Conservation (phyloP, 2,329 filamentous ascomycete species). For the Eutypella sp. region DNA sequence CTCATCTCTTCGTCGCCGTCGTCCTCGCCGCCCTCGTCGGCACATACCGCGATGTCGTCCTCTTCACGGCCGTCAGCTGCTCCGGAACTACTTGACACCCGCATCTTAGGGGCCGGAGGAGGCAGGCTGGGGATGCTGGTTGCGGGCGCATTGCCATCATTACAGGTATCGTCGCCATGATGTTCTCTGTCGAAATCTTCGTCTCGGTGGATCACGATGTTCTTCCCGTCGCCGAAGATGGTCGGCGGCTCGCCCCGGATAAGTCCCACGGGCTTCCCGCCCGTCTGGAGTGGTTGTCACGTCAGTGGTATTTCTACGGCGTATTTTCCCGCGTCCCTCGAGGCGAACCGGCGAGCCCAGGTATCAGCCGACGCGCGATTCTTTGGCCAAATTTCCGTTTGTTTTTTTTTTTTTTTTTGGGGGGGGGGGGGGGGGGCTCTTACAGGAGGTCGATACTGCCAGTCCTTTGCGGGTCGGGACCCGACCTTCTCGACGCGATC, state of each 20-base stretch:
- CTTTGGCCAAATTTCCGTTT: too few species aligned
- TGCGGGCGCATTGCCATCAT: too few species aligned
- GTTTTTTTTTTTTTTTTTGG: background rate
- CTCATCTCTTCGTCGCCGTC: background rate
- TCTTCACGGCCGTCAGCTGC: too few species aligned
- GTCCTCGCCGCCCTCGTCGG: background rate
- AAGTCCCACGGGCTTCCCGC: conserved; percentile 25
- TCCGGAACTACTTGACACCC: too few species aligned
- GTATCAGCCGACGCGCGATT: too few species aligned
- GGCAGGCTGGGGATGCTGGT: too few species aligned
- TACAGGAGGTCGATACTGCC: conserved; percentile 45
- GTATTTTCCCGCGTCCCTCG: too few species aligned
- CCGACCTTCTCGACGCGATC: conserved; percentile 38
- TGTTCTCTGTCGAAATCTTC: background rate
- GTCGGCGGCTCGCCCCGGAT: conserved; percentile 4
- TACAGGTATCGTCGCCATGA: background rate
- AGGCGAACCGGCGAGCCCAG: background rate
- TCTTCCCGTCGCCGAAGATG: conserved; percentile 3
- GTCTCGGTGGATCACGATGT: background rate
- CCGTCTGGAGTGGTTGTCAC: background rate
- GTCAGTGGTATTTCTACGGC: background rate
- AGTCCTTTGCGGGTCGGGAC: conserved; percentile 27
- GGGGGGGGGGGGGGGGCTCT: conserved; percentile 14
- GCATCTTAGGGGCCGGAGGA: too few species aligned
- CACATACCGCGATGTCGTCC: too few species aligned